phyloP scores from a whole-genome alignment of 2,329 filamentous ascomycete genomes.

The Botrytis deweyae region DNA sequence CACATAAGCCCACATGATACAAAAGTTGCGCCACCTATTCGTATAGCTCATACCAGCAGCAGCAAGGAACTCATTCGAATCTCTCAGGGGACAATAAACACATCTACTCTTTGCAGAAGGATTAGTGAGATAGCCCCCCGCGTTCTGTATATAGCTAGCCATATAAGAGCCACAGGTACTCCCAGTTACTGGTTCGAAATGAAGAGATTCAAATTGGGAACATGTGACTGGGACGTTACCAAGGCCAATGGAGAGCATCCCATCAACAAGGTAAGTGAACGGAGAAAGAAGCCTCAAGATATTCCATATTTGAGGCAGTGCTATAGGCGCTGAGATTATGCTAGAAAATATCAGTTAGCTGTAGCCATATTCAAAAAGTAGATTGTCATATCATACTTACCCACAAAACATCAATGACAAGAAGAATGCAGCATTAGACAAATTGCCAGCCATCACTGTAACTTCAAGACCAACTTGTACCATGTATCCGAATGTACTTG shows the following conservation, averaged over 20 bases:
- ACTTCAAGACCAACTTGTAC: slow-evolving; percentile 73
- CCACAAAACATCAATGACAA: slow-evolving; percentile 70
- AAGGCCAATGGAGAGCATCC: slow-evolving; percentile 68
- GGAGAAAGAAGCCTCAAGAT: slow-evolving; percentile 83
- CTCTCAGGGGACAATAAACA: slow-evolving; percentile 58
- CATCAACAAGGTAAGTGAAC: slow-evolving; percentile 76
- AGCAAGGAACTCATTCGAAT: slow-evolving; percentile 58
- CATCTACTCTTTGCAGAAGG: slow-evolving; percentile 57
- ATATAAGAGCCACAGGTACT: slow-evolving; percentile 61
- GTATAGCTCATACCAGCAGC: slow-evolving; percentile 60
- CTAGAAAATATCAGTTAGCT: slow-evolving; percentile 40
- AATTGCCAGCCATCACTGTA: slow-evolving; percentile 72
- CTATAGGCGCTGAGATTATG: slow-evolving; percentile 64
- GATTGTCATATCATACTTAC: slow-evolving; percentile 16
- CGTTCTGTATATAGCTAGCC: slow-evolving; percentile 47
- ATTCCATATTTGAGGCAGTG: slow-evolving; percentile 74
- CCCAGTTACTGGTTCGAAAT: slow-evolving; percentile 45
- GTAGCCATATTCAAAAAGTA: not conserved
- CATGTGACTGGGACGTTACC: slow-evolving; percentile 67
- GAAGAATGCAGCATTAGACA: slow-evolving; percentile 73
- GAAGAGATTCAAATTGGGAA: slow-evolving; percentile 52
- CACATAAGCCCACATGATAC: slow-evolving; percentile 47
- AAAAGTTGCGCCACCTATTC: slow-evolving; percentile 66
- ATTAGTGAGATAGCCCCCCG: slow-evolving; percentile 52
- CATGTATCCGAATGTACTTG: slow-evolving; percentile 77